Evolutionary conservation across 805 yeast genomes (phyloP).

Genomic region (Teunomyces barrocoloradensis): DNA sequence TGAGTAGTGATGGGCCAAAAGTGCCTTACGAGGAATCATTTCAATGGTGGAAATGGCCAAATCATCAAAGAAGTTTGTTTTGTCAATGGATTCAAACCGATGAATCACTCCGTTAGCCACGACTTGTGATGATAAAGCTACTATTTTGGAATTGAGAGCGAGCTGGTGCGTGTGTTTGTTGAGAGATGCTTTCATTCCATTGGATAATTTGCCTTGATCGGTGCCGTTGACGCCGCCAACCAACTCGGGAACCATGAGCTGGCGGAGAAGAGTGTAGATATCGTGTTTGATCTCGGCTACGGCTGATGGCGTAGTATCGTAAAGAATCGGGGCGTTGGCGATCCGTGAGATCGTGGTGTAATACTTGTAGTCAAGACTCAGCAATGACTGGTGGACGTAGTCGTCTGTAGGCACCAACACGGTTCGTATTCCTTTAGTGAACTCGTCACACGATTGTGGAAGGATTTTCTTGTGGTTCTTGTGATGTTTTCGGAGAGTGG

Average conservation of each 20-base stretch:
- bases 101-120: conserved; percentile 36
- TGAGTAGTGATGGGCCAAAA: conserved; percentile 47
- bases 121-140: conserved; percentile 15
- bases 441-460: conserved; percentile 26
- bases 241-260: conserved; percentile 23
- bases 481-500: conserved; percentile 1
- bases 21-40: conserved; percentile 34
- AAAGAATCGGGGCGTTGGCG: conserved; percentile 9
- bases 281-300: conserved; percentile 29
- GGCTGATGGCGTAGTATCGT: conserved; percentile 30
- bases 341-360: conserved; percentile 13
- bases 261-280: conserved; percentile 22
- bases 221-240: conserved; percentile 34
- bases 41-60: conserved; percentile 21
- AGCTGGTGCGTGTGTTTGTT: conserved; percentile 7
- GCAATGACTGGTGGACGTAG: conserved; percentile 21
- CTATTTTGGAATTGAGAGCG: conserved; percentile 18
- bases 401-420: conserved; percentile 36
- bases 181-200: background rate
- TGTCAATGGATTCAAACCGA: conserved; percentile 18
- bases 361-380: conserved; percentile 25
- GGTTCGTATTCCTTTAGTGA: conserved; percentile 25
- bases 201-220: background rate
- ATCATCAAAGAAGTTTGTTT: conserved; percentile 17
- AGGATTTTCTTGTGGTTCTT: background rate